Percentiles rank a stretch among this genome's conserved stretches.
phyloP scores from a whole-genome alignment of 441 rosid species.

The Adansonia grandidieri region DNA sequence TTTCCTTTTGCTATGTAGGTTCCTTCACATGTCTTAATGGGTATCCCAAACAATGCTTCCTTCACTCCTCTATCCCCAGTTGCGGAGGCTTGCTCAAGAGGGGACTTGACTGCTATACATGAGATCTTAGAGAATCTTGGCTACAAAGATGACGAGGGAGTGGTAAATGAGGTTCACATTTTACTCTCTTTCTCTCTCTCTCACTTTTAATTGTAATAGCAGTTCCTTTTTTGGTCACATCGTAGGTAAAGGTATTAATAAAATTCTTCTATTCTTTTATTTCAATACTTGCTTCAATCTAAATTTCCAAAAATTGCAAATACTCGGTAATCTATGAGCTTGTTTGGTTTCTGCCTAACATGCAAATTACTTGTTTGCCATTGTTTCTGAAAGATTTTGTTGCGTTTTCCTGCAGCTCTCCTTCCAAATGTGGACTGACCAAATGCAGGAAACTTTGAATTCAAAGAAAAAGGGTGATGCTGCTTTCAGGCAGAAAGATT shows the following conservation, averaged over 20 bases:
- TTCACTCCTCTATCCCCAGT: conserved; percentile 65
- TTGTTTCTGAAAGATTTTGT: conserved; percentile 22
- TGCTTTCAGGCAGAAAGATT: conserved; percentile 79
- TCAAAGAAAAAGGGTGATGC: conserved; percentile 84
- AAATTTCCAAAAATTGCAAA: background rate
- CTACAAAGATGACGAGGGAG: conserved; percentile 87
- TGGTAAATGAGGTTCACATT: conserved; percentile 60
- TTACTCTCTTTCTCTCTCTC: background rate
- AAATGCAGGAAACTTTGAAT: conserved; percentile 81
- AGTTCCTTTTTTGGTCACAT: background rate
- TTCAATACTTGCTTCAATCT: background rate
- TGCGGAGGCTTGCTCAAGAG: conserved; percentile 79
- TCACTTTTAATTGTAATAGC: background rate
- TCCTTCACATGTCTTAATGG: conserved; percentile 83
- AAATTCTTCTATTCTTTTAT: background rate
- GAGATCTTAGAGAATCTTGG: conserved; percentile 79
- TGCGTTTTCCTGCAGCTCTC: conserved; percentile 64
- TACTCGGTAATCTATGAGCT: background rate
- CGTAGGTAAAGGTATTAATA: background rate
- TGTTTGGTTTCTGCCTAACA: conserved; percentile 18
- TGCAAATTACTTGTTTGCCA: background rate
- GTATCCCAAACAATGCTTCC: conserved; percentile 56
- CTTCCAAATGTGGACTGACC: conserved; percentile 87
- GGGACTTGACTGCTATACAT: conserved; percentile 79
- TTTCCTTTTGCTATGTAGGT: conserved; percentile 38